Percentiles rank a stretch among this genome's conserved stretches.
Evolutionary conservation across 2,329 filamentous ascomycete genomes (phyloP).

Genomic region (Xylaria sp.): DNA sequence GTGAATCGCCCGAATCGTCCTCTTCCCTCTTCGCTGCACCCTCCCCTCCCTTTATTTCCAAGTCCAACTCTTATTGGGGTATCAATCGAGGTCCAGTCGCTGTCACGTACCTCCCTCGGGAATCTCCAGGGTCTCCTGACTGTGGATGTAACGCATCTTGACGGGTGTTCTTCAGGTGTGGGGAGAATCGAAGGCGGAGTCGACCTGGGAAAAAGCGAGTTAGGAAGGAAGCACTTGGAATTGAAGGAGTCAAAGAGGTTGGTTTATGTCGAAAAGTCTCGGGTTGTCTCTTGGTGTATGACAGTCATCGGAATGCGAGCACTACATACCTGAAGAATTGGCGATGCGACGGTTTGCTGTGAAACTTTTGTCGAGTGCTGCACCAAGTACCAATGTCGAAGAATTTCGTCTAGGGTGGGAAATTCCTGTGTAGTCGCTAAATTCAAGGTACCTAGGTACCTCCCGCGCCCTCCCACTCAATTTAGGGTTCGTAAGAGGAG

Average conservation of each 20-base stretch:
- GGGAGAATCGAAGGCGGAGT: slow-evolving; percentile 55
- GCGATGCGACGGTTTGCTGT: slow-evolving; percentile 48
- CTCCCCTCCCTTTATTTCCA: background rate
- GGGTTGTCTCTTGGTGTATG: background rate
- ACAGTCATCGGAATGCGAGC: slow-evolving; percentile 11
- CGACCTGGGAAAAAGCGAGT: slow-evolving; percentile 41
- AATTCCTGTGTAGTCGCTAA: slow-evolving; percentile 50
- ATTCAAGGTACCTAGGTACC: slow-evolving; percentile 46
- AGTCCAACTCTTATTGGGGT: slow-evolving; percentile 27
- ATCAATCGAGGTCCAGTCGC: slow-evolving; percentile 13
- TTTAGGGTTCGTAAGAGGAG: slow-evolving; percentile 40
- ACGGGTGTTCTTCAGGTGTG: slow-evolving; percentile 59
- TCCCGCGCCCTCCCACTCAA: slow-evolving; percentile 29
- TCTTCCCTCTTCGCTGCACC: slow-evolving; percentile 10
- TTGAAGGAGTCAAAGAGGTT: background rate
- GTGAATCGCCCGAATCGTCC: slow-evolving; percentile 10
- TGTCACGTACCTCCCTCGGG: slow-evolving; percentile 90
- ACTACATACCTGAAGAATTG: slow-evolving; percentile 48
- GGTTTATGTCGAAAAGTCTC: background rate
- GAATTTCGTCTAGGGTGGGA: slow-evolving; percentile 46
- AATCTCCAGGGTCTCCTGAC: slow-evolving; percentile 92
- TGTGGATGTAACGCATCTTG: slow-evolving; percentile 99
- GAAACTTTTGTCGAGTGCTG: slow-evolving; percentile 44
- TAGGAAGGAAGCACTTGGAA: slow-evolving; percentile 22
- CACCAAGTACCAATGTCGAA: slow-evolving; percentile 44